phyloP scores from a whole-genome alignment of 2,329 filamentous ascomycete genomes.

The Claviceps sp. region DNA sequence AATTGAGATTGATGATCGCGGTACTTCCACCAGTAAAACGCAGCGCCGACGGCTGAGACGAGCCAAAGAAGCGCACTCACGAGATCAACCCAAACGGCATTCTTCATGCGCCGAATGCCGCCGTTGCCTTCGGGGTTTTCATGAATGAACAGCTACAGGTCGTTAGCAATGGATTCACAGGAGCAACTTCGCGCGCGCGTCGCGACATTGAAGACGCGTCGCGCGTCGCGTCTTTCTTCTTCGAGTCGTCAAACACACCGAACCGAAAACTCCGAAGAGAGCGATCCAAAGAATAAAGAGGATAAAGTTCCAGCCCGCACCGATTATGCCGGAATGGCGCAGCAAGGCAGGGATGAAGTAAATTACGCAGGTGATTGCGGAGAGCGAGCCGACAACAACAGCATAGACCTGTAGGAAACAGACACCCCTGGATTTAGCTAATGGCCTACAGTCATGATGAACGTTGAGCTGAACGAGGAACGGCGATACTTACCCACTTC shows the following conservation, averaged over 20 bases:
- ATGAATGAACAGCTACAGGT: constrained; percentile 51
- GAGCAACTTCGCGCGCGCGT: not conserved
- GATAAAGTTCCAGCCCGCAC: constrained; percentile 57
- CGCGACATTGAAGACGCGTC: not conserved
- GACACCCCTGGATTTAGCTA: constrained; percentile 1
- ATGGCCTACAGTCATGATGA: not conserved
- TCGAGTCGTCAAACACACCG: constrained; percentile 23
- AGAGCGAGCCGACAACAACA: constrained; percentile 52
- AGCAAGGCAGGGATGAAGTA: constrained; percentile 52
- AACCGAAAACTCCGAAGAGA: constrained; percentile 73
- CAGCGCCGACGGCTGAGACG: constrained; percentile 41
- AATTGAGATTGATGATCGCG: constrained; percentile 39
- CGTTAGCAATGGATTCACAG: not conserved
- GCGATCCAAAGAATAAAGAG: constrained; percentile 69
- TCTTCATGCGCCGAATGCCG: constrained; percentile 65
- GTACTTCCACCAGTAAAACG: constrained; percentile 45
- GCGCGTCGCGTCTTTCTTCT: not conserved
- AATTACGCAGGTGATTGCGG: constrained; percentile 48
- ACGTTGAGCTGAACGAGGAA: not conserved
- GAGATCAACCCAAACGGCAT: constrained; percentile 74
- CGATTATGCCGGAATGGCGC: constrained; percentile 29
- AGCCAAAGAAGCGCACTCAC: constrained; percentile 66
- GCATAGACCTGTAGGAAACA: constrained; percentile 48
- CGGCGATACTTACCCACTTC: constrained; percentile 50
- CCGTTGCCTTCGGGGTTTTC: constrained; percentile 50